phyloP scores from a whole-genome alignment of 208 protist species.

The Acanthamoeba sp. region DNA sequence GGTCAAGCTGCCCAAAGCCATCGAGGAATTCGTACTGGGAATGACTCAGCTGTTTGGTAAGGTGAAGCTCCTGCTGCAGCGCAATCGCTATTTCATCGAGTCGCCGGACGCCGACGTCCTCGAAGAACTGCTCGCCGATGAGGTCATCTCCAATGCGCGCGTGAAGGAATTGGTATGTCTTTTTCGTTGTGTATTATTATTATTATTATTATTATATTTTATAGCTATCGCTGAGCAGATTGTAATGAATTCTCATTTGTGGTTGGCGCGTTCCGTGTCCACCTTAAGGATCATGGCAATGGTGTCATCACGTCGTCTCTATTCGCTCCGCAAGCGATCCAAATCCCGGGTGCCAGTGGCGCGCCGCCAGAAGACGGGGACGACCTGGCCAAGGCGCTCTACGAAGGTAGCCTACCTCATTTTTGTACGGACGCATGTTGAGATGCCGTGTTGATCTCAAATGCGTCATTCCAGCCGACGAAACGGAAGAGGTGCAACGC shows the following conservation, averaged over 20 bases:
- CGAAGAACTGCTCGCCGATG: slow-evolving; percentile 79
- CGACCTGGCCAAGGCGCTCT: background rate
- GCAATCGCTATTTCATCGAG: slow-evolving; percentile 90
- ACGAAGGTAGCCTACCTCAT: too few species aligned
- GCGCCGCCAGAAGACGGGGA: background rate
- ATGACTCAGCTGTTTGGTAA: slow-evolving; percentile 89
- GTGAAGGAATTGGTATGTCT: slow-evolving; percentile 54
- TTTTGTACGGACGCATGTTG: too few species aligned
- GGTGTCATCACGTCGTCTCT: slow-evolving; percentile 18
- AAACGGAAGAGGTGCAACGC: slow-evolving; percentile 16
- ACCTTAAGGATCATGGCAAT: background rate
- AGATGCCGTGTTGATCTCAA: background rate
- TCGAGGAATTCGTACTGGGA: slow-evolving; percentile 85
- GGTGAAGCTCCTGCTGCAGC: slow-evolving; percentile 88
- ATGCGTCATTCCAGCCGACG: background rate
- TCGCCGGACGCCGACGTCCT: slow-evolving; percentile 82
- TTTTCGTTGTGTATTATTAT: background rate
- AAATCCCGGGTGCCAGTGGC: slow-evolving; percentile 54
- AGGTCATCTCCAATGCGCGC: slow-evolving; percentile 68
- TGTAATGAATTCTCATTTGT: too few species aligned
- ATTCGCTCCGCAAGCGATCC: slow-evolving; percentile 17
- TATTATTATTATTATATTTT: too few species aligned
- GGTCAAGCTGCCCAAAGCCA: slow-evolving; percentile 77
- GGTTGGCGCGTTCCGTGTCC: too few species aligned
- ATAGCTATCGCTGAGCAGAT: too few species aligned